phyloP scores from a whole-genome alignment of 176 grass and related monocot species.

The Tuctoria greenei region DNA sequence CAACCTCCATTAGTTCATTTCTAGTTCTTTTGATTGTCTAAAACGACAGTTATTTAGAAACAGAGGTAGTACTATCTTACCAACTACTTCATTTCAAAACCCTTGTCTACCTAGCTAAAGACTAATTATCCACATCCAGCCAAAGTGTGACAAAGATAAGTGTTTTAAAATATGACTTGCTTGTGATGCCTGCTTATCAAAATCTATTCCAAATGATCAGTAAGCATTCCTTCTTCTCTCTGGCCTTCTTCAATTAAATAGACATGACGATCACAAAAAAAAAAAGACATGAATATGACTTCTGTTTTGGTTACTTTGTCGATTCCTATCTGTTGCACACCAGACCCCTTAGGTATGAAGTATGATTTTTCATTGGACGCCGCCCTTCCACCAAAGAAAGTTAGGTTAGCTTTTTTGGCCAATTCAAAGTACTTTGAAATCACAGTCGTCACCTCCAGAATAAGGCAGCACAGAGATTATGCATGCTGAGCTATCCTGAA shows the following conservation, averaged over 20 bases:
- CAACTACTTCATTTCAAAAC: background rate
- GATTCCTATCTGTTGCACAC: background rate
- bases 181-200: background rate
- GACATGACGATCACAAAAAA: no score
- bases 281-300: background rate
- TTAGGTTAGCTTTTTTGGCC: background rate
- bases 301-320: background rate
- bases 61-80: background rate
- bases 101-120: background rate
- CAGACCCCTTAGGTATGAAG: background rate
- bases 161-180: background rate
- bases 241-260: background rate
- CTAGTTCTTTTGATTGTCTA: no score
- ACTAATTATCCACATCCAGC: background rate
- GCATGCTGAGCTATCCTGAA: background rate
- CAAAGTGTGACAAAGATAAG: conserved; percentile 15
- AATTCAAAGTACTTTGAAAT: background rate
- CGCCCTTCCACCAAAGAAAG: background rate
- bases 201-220: background rate
- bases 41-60: no score
- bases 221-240: background rate
- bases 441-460: background rate
- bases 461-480: background rate
- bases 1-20: no score
- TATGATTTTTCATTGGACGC: background rate